These are phyloP conservation scores for Plectranthus barbatus DNA, from an alignment of 257 asterid species.

Conservation along the genomic window DNA sequence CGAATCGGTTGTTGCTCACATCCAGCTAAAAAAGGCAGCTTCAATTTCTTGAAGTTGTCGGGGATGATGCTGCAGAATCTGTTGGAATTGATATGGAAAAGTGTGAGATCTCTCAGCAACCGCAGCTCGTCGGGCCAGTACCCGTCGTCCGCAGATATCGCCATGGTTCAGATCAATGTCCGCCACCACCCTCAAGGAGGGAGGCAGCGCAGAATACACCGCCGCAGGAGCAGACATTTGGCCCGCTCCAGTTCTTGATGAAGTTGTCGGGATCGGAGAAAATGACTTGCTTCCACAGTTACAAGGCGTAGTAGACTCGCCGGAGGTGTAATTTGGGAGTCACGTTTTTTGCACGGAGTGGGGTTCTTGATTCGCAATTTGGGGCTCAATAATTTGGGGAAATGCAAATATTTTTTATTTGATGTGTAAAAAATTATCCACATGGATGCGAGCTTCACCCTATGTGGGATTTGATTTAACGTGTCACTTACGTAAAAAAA, in stretches of 20 bases:
- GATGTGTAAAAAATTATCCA: too few relatives aligned
- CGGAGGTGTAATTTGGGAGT: constrained; percentile 33
- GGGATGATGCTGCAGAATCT: constrained; percentile 49
- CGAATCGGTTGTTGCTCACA: constrained; percentile 45
- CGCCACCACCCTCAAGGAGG: constrained; percentile 28
- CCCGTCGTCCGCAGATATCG: constrained; percentile 49
- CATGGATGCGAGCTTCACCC: too few relatives aligned
- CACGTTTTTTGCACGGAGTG: constrained; percentile 14
- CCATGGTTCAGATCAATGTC: constrained; percentile 50
- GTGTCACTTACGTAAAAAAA: too few relatives aligned
- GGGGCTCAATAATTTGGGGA: too few relatives aligned
- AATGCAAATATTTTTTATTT: too few relatives aligned
- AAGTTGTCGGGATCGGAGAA: constrained; percentile 50
- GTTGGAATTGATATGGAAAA: constrained; percentile 46
- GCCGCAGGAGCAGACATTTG: constrained; percentile 37
- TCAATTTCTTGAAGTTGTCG: constrained; percentile 20
- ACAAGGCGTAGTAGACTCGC: constrained; percentile 47
- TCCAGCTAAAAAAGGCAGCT: constrained; percentile 48
- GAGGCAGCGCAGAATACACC: constrained; percentile 45
- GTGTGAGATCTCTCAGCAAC: constrained; percentile 40
- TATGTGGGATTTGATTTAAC: too few relatives aligned
- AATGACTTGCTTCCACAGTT: constrained; percentile 39
- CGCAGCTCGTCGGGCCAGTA: constrained; percentile 42
- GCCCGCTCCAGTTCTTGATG: constrained; percentile 37
- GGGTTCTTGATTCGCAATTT: too few relatives aligned